These are phyloP conservation scores for Exophiala spinifera DNA, from an alignment of 2,329 filamentous ascomycete genomes.

Conservation along the genomic window DNA sequence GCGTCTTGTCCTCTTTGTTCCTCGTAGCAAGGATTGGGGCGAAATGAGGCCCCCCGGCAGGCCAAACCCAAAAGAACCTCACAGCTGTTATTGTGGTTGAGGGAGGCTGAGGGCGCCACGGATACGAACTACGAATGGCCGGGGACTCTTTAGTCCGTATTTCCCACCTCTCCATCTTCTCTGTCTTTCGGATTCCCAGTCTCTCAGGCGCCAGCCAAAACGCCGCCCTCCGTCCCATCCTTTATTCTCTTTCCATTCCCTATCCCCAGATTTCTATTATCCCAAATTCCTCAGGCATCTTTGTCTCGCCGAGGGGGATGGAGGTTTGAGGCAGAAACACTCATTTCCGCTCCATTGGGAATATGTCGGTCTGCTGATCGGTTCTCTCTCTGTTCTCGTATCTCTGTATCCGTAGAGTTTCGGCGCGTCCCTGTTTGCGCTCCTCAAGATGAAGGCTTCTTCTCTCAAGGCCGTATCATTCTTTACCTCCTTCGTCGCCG, in stretches of 20 bases:
- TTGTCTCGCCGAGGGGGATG: slow-evolving; percentile 3
- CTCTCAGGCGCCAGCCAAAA: slow-evolving; percentile 22
- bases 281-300: slow-evolving; percentile 9
- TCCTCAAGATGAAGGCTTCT: slow-evolving; percentile 19
- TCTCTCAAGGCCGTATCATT: slow-evolving; percentile 19
- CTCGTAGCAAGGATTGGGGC: no score
- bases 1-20: not conserved
- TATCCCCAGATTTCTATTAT: not conserved
- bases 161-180: not conserved
- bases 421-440: slow-evolving; percentile 10
- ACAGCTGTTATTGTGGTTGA: no score
- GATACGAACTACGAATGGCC: no score
- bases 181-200: not conserved
- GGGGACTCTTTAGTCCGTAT: not conserved
- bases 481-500: slow-evolving; percentile 16
- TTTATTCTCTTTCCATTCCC: not conserved
- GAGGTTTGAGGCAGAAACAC: slow-evolving; percentile 11
- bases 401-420: not conserved
- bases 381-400: not conserved
- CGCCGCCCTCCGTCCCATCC: not conserved
- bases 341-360: slow-evolving; percentile 3
- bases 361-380: slow-evolving; percentile 5
- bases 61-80: no score
- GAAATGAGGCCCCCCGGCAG: not conserved
- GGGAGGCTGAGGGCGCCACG: no score